Base-by-base conservation (phyloP, 352 stramenopile species). In the Pythium insidiosum region DNA sequence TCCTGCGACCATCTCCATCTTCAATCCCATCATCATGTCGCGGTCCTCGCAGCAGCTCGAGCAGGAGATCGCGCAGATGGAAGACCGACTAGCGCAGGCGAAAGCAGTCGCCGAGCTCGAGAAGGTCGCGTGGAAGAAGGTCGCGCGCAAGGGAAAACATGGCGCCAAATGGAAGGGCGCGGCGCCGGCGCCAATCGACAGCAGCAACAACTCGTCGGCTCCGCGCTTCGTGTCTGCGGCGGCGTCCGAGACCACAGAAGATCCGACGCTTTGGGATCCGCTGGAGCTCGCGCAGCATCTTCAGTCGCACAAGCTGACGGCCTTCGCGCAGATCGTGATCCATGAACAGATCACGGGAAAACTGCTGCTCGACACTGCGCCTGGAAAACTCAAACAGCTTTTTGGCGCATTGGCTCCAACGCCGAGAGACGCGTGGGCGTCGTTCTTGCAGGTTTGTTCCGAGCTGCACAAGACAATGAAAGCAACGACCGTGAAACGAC, bases 161-260 rank as follows among this genome's bases (percentile, higher is more conserved):
- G 72, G 74, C 13, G 80, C 69, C 1, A 87, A 87, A 43, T 84
- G 74, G 74, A 77, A 66, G 33, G 53, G 71, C 7, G 72, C 72
- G n/a, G 65, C 59, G 22, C 6, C 9, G 20, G 37, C 40, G 20
- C 9, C 28, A 34, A 34, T 9, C 28, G 15, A 15, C 15, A n/a
- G n/a, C n/a, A n/a, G 28, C 28, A 34, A 34, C 9, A 2, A 24
- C 41, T n/a, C 12, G 33, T 28, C 9, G 34, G 30, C 30, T 15
- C 20, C 42, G 18, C 10, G 7, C 26, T 7, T 39, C 12, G 42
- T 23, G 6, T 15, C 13, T 6, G 38, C 23, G 2, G 9, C 31
- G 6, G 43, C 45, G 1, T 46, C 41, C 2, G 53, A 57, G 22
- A 52, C 49, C 19, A 38, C 50, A 6, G 19, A 50, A 3, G 42